Conservation (phyloP, 768 basidiomycete species). For the Auricularia auricula-judae region DNA sequence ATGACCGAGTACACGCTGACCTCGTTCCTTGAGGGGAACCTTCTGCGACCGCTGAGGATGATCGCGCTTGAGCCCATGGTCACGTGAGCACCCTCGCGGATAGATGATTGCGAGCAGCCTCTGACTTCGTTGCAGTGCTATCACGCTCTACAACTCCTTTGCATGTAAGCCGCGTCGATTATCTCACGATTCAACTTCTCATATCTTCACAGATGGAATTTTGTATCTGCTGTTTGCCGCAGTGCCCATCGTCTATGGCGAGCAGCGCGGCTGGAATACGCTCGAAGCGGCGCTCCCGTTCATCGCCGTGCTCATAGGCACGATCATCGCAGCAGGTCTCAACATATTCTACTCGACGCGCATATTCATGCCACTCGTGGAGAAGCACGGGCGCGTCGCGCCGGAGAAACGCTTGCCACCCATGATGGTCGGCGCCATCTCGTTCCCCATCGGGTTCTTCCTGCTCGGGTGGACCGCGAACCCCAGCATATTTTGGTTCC, state of each 20-base stretch:
- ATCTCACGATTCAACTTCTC: no score
- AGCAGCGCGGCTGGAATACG: constrained; percentile 18
- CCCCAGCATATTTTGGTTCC: constrained; percentile 15
- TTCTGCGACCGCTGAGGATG: constrained; percentile 18
- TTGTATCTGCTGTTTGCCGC: constrained; percentile 19
- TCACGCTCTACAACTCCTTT: constrained; percentile 11
- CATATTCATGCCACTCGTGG: constrained; percentile 15
- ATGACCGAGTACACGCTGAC: constrained; percentile 15
- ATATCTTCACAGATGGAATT: constrained; percentile 12
- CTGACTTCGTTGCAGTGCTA: not conserved
- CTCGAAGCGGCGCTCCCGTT: constrained; percentile 19
- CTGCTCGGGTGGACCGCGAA: constrained; percentile 18
- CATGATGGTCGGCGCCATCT: constrained; percentile 23
- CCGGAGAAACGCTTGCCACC: constrained; percentile 22
- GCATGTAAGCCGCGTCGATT: not conserved
- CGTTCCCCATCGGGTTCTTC: constrained; percentile 21
- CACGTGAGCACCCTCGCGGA: constrained; percentile 7
- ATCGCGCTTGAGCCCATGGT: constrained; percentile 20
- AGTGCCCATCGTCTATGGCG: constrained; percentile 18
- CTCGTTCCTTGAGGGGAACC: constrained; percentile 19
- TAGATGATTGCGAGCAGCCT: no score
- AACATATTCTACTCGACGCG: constrained; percentile 16
- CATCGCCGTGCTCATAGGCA: constrained; percentile 21
- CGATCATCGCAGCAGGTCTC: constrained; percentile 18
- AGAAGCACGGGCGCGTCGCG: constrained; percentile 14